Conservation (phyloP, 768 basidiomycete genomes). For the Cubamyces lactineus region DNA sequence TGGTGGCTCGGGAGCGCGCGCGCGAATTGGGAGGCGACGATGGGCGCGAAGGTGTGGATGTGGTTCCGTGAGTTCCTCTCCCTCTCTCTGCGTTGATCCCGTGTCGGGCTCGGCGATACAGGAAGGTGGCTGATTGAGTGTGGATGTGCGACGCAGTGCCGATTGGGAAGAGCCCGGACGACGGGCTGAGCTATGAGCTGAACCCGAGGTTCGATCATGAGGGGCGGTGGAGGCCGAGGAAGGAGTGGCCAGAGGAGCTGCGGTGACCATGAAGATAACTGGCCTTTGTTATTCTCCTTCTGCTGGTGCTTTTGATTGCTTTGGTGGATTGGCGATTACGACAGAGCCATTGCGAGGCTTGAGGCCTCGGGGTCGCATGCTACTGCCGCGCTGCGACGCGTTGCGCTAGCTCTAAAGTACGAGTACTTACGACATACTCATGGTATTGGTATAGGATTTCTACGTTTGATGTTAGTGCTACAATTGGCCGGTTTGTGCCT, state of each 20-base stretch:
- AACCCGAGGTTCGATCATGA: constrained; percentile 76
- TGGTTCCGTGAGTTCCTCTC: constrained; percentile 75
- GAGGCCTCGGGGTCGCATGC: too few relatives aligned
- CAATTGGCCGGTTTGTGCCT: too few relatives aligned
- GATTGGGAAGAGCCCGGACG: constrained; percentile 54
- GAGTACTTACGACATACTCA: too few relatives aligned
- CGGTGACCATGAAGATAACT: constrained; percentile 42
- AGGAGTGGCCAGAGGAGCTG: constrained; percentile 71
- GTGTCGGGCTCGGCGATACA: not conserved
- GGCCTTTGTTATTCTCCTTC: too few relatives aligned
- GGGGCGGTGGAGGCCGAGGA: constrained; percentile 66
- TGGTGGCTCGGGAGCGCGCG: constrained; percentile 78
- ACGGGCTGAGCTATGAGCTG: constrained; percentile 65
- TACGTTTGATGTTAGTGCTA: too few relatives aligned
- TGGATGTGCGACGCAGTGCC: constrained; percentile 39
- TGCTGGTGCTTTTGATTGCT: too few relatives aligned
- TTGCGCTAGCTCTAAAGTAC: too few relatives aligned
- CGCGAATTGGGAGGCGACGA: constrained; percentile 77
- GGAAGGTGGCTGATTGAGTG: not conserved
- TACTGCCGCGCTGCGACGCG: too few relatives aligned
- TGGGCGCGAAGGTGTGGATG: constrained; percentile 68
- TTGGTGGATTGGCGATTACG: too few relatives aligned
- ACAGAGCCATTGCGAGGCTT: too few relatives aligned
- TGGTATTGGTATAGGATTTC: too few relatives aligned
- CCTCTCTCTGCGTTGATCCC: not conserved